Evolutionary conservation across 2,329 filamentous ascomycete species (phyloP), one percentile per base, ranked within the genome.

Genomic region (Ilyonectria sp.): DNA sequence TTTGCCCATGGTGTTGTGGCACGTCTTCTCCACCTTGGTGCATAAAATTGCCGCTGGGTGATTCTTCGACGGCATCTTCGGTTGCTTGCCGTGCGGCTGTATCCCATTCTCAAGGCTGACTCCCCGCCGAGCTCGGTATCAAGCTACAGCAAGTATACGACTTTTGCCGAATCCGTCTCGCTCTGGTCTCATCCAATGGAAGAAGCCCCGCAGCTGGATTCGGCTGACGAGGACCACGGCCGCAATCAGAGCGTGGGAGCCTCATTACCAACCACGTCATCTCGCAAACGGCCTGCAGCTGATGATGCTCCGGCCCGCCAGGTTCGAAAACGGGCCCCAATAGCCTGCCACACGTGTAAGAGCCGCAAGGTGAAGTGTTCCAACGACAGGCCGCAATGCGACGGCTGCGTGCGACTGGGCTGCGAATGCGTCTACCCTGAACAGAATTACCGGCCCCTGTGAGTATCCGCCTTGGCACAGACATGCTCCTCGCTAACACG

Each of bases 351-450:
- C 17, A 65, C 43, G 2, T 65, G 62, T 29, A 65, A 65, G 62
- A 65, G 62, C 35, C 54, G 55, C 26, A 64, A 59, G 10, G 61
- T 63, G 11, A 64, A 64, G 40, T 64, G 61, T 9, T 64, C 61
- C 37, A 59, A 64, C 57, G 54, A 64, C 6, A 53, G 55, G 23
- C 61, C 54, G 29, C 54, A 52, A 15, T 64, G 61, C 9, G 17
- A 23, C 13, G 60, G 61, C 19, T 64, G 55, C 21, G 43, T 46
- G 44, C 61, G 61, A 4, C 47, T 64, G 11, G 47, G 56, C 7
- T 59, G 55, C 26, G 61, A 64, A 35, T 65, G 62, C 17, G 31
- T 59, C 6, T 65, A 65, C 46, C 61, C 55, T 10, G 62, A 65
- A 10, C 62, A 53, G 6, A 59, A 54, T 21, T 46, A 54, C 37